These are phyloP conservation scores for Pochonia chlamydosporia DNA, from an alignment of 2,329 filamentous ascomycete species.

Conservation along the genomic window DNA sequence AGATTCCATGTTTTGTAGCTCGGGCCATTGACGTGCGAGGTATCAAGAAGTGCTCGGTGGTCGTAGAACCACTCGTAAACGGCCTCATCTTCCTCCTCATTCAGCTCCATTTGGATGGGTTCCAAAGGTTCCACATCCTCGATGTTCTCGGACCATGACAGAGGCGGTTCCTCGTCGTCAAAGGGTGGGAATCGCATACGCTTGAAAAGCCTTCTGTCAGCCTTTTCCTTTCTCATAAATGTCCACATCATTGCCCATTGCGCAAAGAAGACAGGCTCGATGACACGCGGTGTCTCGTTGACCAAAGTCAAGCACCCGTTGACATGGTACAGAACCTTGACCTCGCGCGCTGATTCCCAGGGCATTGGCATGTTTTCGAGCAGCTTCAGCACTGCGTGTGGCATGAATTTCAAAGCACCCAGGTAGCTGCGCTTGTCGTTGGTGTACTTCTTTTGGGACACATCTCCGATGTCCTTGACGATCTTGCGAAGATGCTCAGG, in stretches of 20 bases:
- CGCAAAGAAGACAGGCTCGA: slow-evolving; percentile 95
- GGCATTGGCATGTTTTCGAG: slow-evolving; percentile 99
- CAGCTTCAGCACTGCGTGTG: slow-evolving; percentile 93
- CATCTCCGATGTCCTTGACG: slow-evolving; percentile 96
- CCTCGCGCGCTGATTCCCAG: slow-evolving; percentile 93
- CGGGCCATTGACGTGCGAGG: slow-evolving; percentile 87
- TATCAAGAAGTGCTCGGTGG: slow-evolving; percentile 83
- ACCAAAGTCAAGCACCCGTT: slow-evolving; percentile 96
- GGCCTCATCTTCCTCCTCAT: slow-evolving; percentile 85
- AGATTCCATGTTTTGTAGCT: slow-evolving; percentile 98
- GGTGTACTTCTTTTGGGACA: slow-evolving; percentile 98
- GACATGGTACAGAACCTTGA: slow-evolving; percentile 97
- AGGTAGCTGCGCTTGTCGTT: slow-evolving; percentile 98
- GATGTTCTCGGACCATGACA: slow-evolving; percentile 98
- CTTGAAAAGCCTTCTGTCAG: slow-evolving; percentile 92
- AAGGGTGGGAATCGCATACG: slow-evolving; percentile 98
- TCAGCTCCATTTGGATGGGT: slow-evolving; percentile 97
- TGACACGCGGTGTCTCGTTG: slow-evolving; percentile 93
- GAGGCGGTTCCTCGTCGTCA: slow-evolving; percentile 93
- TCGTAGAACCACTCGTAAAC: slow-evolving; percentile 98
- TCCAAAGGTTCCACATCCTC: slow-evolving; percentile 97
- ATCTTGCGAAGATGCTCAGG: slow-evolving; percentile 98
- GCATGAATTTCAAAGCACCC: slow-evolving; percentile 98
- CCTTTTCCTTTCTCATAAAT: slow-evolving; percentile 96
- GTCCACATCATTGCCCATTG: slow-evolving; percentile 99